Evolutionary conservation across 1,284 basidiomycete genomes (phyloP).

Genomic region (Ganoderma multipileum): DNA sequence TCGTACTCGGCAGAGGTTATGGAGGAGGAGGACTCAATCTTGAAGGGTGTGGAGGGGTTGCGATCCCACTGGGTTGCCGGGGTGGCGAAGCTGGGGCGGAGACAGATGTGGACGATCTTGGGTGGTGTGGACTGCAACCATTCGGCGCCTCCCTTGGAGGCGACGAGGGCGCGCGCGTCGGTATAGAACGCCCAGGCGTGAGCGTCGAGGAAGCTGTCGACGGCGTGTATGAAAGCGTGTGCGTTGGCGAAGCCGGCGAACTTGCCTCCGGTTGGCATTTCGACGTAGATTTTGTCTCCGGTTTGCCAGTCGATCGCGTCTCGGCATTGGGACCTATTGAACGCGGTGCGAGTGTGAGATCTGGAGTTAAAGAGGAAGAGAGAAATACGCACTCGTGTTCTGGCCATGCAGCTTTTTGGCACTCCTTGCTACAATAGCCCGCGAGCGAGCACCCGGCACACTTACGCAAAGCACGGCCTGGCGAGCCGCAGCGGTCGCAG

Average conservation of each 20-base stretch:
- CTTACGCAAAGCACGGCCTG: not conserved
- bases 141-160: not conserved
- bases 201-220: not conserved
- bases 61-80: not conserved
- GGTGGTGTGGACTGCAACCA: not conserved
- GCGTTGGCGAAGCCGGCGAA: not conserved
- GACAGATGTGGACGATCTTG: not conserved
- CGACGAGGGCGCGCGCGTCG: not conserved
- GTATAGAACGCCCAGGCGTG: not conserved
- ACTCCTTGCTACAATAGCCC: not conserved
- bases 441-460: not conserved
- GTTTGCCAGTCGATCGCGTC: not conserved
- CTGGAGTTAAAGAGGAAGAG: not conserved
- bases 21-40: not conserved
- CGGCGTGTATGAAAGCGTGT: not conserved
- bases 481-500: not conserved
- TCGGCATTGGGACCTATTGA: not conserved
- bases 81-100: not conserved
- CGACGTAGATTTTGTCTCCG: not conserved
- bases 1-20: not conserved
- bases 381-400: not conserved
- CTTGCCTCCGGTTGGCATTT: not conserved
- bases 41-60: not conserved
- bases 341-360: not conserved
- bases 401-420: not conserved